phyloP scores from a whole-genome alignment of 345 rosid species.

The Carallia pectinifolia region DNA sequence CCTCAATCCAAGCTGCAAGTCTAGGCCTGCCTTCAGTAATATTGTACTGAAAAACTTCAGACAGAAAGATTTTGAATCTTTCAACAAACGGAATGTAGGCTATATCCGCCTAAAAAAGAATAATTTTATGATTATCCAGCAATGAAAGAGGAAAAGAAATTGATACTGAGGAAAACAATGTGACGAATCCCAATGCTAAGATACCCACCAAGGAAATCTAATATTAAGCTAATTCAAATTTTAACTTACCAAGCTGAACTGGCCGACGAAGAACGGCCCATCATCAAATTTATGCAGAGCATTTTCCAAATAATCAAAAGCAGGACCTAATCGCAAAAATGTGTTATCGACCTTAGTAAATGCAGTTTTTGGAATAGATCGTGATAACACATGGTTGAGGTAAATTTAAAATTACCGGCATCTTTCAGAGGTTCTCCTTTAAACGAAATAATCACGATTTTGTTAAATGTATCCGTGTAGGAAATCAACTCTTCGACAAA shows the following conservation, averaged over 20 bases:
- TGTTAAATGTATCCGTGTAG: conserved; percentile 38
- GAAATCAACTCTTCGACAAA: conserved; percentile 64
- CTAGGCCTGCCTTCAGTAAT: conserved; percentile 70
- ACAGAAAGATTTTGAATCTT: conserved; percentile 50
- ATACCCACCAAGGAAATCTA: not conserved
- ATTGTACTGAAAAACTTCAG: conserved; percentile 50
- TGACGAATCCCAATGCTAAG: not conserved
- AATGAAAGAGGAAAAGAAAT: not conserved
- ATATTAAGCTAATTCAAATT: not conserved
- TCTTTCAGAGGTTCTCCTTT: not conserved
- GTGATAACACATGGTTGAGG: too few relatives aligned
- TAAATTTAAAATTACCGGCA: not conserved
- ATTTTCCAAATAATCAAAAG: not conserved
- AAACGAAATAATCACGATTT: not conserved
- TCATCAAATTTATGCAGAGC: not conserved
- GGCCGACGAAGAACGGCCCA: conserved; percentile 55
- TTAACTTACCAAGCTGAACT: conserved; percentile 61
- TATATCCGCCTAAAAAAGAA: conserved; percentile 26
- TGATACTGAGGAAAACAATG: not conserved
- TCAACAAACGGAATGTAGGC: conserved; percentile 68
- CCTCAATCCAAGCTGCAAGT: conserved; percentile 78
- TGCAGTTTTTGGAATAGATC: too few relatives aligned
- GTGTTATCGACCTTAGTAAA: too few relatives aligned
- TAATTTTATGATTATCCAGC: not conserved
- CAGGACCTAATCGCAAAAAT: not conserved